Evolutionary conservation across 2,329 filamentous ascomycete species (phyloP).

Genomic region (Aspergillus ochraceus): DNA sequence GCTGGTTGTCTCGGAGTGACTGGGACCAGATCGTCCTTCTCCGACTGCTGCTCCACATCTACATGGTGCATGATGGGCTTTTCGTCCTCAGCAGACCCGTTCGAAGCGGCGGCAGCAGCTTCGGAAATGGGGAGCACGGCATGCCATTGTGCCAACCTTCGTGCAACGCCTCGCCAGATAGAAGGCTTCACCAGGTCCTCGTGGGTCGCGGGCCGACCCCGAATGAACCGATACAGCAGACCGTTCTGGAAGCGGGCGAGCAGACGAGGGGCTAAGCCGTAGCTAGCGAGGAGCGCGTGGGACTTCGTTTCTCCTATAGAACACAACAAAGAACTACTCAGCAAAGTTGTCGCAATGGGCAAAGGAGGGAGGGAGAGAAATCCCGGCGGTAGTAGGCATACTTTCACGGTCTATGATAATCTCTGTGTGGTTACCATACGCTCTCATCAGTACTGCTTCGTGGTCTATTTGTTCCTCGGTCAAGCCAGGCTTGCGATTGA

Average conservation of each 20-base stretch:
- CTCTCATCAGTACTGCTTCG: constrained; percentile 83
- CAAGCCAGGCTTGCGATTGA: constrained; percentile 59
- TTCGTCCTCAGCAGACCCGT: constrained; percentile 15
- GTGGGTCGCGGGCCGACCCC: constrained; percentile 75
- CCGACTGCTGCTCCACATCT: constrained; percentile 17
- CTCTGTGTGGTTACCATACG: constrained; percentile 92
- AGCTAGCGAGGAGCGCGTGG: constrained; percentile 82
- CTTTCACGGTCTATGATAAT: constrained; percentile 94
- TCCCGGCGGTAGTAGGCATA: constrained; percentile 48
- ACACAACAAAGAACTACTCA: constrained; percentile 29
- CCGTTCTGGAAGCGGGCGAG: constrained; percentile 94
- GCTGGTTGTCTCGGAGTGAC: constrained; percentile 67
- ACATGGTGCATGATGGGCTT: constrained; percentile 21
- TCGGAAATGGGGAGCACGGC: constrained; percentile 62
- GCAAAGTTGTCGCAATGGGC: constrained; percentile 35
- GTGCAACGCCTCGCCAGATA: constrained; percentile 81
- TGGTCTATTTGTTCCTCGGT: constrained; percentile 76
- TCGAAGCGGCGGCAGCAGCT: constrained; percentile 42
- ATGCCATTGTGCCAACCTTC: constrained; percentile 89
- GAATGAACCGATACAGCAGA: constrained; percentile 89
- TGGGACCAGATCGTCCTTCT: constrained; percentile 18
- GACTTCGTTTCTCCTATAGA: constrained; percentile 59
- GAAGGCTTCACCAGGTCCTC: constrained; percentile 73
- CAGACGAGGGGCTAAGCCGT: constrained; percentile 80
- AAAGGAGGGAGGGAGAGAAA: constrained; percentile 9